phyloP scores from a whole-genome alignment of 2,329 filamentous ascomycete genomes.

The Pleoardoris graminearum region DNA sequence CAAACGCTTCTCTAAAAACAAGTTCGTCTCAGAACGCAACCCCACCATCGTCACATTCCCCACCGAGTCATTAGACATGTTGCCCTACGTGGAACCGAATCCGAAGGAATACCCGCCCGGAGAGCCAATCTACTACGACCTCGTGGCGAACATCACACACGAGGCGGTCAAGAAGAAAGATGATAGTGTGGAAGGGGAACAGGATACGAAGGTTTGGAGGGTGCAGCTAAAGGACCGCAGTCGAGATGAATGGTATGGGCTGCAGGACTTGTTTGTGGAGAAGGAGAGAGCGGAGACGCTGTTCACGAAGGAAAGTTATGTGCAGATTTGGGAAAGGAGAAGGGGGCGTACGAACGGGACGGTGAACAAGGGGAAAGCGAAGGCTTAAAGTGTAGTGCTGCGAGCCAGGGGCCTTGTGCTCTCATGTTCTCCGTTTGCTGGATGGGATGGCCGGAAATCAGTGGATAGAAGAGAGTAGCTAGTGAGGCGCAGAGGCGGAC shows the following conservation, averaged over 20 bases:
- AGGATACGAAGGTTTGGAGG: constrained; percentile 93
- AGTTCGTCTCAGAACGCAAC: constrained; percentile 94
- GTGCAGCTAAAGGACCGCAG: constrained; percentile 84
- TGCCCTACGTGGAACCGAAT: constrained; percentile 88
- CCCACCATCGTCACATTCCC: constrained; percentile 98
- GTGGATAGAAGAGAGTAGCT: too few relatives aligned
- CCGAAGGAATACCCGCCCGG: constrained; percentile 69
- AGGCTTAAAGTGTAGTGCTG: too few relatives aligned
- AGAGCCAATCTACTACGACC: constrained; percentile 91
- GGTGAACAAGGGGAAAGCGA: constrained; percentile 20
- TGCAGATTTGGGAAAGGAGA: constrained; percentile 94
- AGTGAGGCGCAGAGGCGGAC: too few relatives aligned
- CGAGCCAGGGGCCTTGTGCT: too few relatives aligned
- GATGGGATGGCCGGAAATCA: too few relatives aligned
- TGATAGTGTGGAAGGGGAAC: constrained; percentile 84
- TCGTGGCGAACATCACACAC: constrained; percentile 92
- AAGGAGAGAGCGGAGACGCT: constrained; percentile 85
- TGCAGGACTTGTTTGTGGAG: constrained; percentile 93
- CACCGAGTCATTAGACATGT: constrained; percentile 79
- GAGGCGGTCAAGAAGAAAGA: constrained; percentile 77
- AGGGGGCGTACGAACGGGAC: constrained; percentile 44
- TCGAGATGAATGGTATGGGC: constrained; percentile 84
- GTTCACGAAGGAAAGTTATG: constrained; percentile 90
- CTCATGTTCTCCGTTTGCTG: too few relatives aligned
- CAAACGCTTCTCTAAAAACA: constrained; percentile 95